phyloP scores from a whole-genome alignment of 2,329 filamentous ascomycete species.

The Drechslerella stenobrocha region DNA sequence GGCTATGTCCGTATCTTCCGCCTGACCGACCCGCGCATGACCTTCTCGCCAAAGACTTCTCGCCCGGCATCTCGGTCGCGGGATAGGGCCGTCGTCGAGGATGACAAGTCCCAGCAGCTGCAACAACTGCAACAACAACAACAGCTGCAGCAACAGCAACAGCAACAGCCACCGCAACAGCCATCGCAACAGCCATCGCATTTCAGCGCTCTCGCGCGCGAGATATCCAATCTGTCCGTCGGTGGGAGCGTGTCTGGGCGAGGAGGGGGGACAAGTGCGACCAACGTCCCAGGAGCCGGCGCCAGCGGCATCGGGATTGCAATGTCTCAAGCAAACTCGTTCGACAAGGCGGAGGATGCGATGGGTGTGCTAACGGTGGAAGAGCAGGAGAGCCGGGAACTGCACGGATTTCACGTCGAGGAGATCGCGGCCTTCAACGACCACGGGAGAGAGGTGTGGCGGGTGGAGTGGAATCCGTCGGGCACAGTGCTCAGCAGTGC shows the following conservation, averaged over 20 bases:
- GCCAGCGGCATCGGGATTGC: slow-evolving; percentile 25
- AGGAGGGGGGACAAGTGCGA: slow-evolving; percentile 19
- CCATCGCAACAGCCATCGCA: slow-evolving; percentile 9
- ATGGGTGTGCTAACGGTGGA: slow-evolving; percentile 39
- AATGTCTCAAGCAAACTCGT: slow-evolving; percentile 36
- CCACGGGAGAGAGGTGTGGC: slow-evolving; percentile 53
- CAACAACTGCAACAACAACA: slow-evolving; percentile 2
- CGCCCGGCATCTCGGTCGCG: slow-evolving; percentile 39
- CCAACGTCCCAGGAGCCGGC: slow-evolving; percentile 15
- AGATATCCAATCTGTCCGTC: slow-evolving; percentile 40
- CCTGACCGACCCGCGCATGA: slow-evolving; percentile 56
- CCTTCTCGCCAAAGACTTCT: slow-evolving; percentile 37
- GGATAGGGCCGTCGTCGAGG: slow-evolving; percentile 22
- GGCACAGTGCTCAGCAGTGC: slow-evolving; percentile 52
- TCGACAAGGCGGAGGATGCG: slow-evolving; percentile 39
- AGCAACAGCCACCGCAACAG: slow-evolving; percentile 4
- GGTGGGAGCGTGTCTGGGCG: slow-evolving; percentile 17
- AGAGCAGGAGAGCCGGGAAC: slow-evolving; percentile 45
- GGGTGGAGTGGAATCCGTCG: slow-evolving; percentile 53
- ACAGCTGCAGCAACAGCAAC: neutral
- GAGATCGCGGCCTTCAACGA: slow-evolving; percentile 52
- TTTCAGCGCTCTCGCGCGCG: slow-evolving; percentile 37
- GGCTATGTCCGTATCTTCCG: slow-evolving; percentile 88
- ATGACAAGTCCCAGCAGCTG: slow-evolving; percentile 20
- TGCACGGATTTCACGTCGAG: slow-evolving; percentile 50